Evolutionary conservation across 768 basidiomycete genomes (phyloP), one percentile per base, ranked within the genome.

Genomic region (Boletus edulis): DNA sequence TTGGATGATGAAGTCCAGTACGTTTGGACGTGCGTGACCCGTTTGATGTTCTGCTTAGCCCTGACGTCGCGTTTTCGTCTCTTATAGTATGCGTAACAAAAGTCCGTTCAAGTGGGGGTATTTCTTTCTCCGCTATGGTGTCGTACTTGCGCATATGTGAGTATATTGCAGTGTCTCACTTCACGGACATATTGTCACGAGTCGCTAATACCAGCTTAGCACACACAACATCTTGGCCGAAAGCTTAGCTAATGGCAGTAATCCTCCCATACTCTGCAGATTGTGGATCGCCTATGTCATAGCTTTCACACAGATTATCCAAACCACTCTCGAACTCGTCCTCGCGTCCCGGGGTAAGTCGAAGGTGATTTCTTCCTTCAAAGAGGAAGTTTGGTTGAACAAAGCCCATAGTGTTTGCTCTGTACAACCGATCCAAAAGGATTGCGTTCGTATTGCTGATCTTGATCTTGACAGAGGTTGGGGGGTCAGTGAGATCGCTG

Each of bases 101-200:
- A 62, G 40, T 10, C 54, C 54, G 4, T 59, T 68, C 20, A 73
- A 68, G 51, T 73, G 71, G 69, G 24, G 62, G 18, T 67, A 67
- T 22, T 43, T 65, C 18, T 59, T 63, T 34, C 45, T 69, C 50
- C 65, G 59, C n/a, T 63, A 69, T 51, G 41, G 49, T 29, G 54
- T 54, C 8, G 37, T 67, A 46, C 17, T 53, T 3, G 52, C 49
- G 18, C 62, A 60, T 17, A 5, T 58, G 66, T 68, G 29, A 62
- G 66, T 57, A 14, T 11, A 37, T 32, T 15, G 9, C 20, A 29
- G 18, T 4, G 5, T 29, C 15, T 14, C 27, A 14, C 34, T 4
- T 35, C 31, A 3, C 7, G 4, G 14, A 35, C 10, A 32, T 41
- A 18, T 7, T 15, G 15, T 34, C 24, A 6, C 39, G 18, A 14